Evolutionary conservation across 2,329 filamentous ascomycete genomes (phyloP), one percentile per base, ranked within the genome.

Genomic region (Fusarium kyushuense): DNA sequence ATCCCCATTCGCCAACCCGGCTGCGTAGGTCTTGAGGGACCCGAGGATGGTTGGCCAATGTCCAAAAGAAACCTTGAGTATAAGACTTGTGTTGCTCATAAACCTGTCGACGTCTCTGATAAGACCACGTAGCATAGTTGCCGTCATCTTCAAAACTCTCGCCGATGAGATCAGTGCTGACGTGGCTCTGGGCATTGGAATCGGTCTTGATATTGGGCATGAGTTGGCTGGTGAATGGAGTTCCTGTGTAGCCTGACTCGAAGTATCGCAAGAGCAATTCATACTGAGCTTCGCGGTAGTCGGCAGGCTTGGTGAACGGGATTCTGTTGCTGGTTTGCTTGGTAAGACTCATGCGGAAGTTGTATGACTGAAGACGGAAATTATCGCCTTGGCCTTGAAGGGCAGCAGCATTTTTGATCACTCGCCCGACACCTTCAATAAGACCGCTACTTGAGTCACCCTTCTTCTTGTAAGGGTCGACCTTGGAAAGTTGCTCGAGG

Each of bases 201-300:
- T 69, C 66, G 2, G 66, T 69, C 62, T 69, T 69, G 46, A 69
- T 19, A 7, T 69, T 69, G 23, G 66, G 66, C 66, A 69, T 69
- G 7, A 69, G 65, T 42, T 69, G 66, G 8, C 25, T 55, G 6
- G 66, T 69, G 32, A 69, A 69, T 17, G 59, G 67, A 4, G 51
- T 45, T 9, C 68, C 67, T 2, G 29, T 56, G 33, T 68, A 70
- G 6, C 67, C 67, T 4, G 63, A 56, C 23, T 68, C 63, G 12
- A 70, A 47, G 32, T 70, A 70, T 8, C 67, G 67, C 27, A 70
- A 54, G 4, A 70, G 67, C 4, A 70, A 30, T 16, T 70, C 67
- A 27, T 70, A 70, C 5, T 41, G 25, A 25, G 67, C 57, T 48
- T 70, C 67, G 1, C 45, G 55, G 49, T 70, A 70, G 13, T 66